Evolutionary conservation across 495 filamentous ascomycete genomes (phyloP), one percentile per base, ranked within the genome.

Genomic region (Aspergillus ostianus): DNA sequence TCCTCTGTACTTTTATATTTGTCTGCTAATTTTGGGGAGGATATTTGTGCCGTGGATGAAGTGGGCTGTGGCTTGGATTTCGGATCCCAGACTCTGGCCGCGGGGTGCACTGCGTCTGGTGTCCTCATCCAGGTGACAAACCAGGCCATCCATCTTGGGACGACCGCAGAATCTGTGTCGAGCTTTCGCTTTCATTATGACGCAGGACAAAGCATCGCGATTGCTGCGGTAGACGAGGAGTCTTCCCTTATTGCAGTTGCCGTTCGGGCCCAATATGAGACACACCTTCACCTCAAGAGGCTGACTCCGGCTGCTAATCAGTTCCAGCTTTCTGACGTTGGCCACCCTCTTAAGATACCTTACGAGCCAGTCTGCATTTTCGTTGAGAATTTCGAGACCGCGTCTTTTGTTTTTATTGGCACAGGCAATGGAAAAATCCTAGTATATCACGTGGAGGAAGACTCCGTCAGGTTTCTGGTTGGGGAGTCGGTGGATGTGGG

Each of bases 41-140:
- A 73, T 23, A 75, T 79, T 30, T 70, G 55, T 54, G 75, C 74
- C 7, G 55, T 79, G 30, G 67, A 78, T n/a, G 77, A 80, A 29
- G 60, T 58, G 12, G 67, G 74, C 10, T 76, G 72, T 9, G 85
- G 80, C 18, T 58, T 81, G 48, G 81, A 86, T 50, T 63, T 78
- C 23, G 68, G 73, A 10, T 77, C 77, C 2, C 77, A 80, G 50
- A 90, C 87, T 0, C 62, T 90, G n/a, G 79, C 82, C n/a, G 76
- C 80, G 32, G 75, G 75, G 10, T 70, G 67, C 45, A 75, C 78
- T 23, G 47, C 66, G 56, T 55, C 63, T 36, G 71, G 75, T 52
- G 65, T 62, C 26, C 60, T 84, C 18, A 69, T 88, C 10, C 87
- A 90, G 62, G 68, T 89, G 19, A 88, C 87, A 4, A 67, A 75